A percentile compares a stretch with the other conserved stretches of the same genome.
phyloP scores from a whole-genome alignment of 345 rosid genomes.

The Moricandia moricandioides region DNA sequence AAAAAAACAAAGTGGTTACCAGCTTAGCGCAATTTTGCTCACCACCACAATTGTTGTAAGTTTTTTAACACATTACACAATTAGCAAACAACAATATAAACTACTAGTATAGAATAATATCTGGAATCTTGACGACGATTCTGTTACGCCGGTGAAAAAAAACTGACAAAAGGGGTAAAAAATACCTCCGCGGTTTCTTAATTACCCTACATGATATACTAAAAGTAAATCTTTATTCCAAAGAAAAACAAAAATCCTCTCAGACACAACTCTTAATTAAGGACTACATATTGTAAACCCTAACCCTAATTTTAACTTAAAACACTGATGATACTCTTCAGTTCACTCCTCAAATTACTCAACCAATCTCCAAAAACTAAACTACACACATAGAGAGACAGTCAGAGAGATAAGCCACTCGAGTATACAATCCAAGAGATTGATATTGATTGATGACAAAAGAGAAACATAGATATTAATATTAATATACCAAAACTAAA shows the following conservation, averaged over 20 bases:
- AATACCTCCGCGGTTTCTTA: conserved; percentile 24
- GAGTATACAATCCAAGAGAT: neutral
- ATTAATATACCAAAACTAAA: no score
- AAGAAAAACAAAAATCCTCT: neutral
- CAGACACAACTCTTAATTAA: neutral
- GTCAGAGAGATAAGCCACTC: neutral
- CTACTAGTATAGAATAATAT: neutral
- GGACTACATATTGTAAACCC: conserved; percentile 24
- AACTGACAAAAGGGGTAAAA: conserved; percentile 10
- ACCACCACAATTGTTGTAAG: conserved; percentile 31
- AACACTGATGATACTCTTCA: conserved; percentile 5
- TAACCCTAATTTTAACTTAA: conserved; percentile 22
- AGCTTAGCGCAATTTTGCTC: conserved; percentile 30
- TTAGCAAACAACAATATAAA: neutral
- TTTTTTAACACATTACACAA: conserved; percentile 31
- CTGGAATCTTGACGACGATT: conserved; percentile 25
- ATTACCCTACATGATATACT: neutral
- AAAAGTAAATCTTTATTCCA: conserved; percentile 1
- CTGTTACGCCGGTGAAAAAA: conserved; percentile 25
- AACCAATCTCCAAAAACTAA: conserved; percentile 4
- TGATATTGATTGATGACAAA: neutral
- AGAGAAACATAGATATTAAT: no score
- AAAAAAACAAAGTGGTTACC: conserved; percentile 26
- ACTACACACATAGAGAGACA: neutral
- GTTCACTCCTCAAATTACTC: neutral